These are phyloP conservation scores for Termitomyces sp. DNA, from an alignment of 768 basidiomycete species.

Conservation along the genomic window DNA sequence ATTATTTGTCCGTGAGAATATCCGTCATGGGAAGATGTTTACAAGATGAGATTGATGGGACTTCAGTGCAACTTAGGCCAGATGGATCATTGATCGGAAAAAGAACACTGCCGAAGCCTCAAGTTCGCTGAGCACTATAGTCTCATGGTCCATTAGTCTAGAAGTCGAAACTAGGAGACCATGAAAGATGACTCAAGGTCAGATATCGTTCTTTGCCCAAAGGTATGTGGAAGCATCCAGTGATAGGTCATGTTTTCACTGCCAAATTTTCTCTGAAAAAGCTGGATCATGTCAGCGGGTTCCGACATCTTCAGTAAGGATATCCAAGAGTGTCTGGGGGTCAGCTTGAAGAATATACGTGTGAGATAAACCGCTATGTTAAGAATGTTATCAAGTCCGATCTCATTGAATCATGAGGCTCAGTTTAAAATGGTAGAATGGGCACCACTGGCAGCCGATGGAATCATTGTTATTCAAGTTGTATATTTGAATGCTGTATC, in stretches of 20 bases:
- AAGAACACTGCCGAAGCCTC: background rate
- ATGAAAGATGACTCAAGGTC: too few species aligned
- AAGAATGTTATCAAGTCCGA: background rate
- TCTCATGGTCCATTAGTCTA: conserved; percentile 1
- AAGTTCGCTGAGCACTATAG: background rate
- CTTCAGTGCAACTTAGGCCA: too few species aligned
- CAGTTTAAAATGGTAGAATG: background rate
- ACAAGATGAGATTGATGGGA: too few species aligned
- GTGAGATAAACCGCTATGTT: background rate
- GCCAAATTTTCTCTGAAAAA: too few species aligned
- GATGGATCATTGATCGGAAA: background rate
- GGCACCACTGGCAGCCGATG: conserved; percentile 6
- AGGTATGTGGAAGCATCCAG: background rate
- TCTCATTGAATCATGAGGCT: background rate
- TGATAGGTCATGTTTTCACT: too few species aligned
- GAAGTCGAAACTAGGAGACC: background rate
- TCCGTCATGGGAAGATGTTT: background rate
- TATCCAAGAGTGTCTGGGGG: background rate
- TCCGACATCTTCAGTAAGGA: too few species aligned
- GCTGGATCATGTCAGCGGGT: too few species aligned
- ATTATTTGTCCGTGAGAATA: background rate
- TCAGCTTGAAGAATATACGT: background rate
- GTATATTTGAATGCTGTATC: background rate
- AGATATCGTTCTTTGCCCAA: background rate
- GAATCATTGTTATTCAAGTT: background rate